Percentiles rank a stretch among this genome's conserved stretches.
phyloP scores from a whole-genome alignment of 768 basidiomycete species.

The Nevesoporus exiguus region DNA sequence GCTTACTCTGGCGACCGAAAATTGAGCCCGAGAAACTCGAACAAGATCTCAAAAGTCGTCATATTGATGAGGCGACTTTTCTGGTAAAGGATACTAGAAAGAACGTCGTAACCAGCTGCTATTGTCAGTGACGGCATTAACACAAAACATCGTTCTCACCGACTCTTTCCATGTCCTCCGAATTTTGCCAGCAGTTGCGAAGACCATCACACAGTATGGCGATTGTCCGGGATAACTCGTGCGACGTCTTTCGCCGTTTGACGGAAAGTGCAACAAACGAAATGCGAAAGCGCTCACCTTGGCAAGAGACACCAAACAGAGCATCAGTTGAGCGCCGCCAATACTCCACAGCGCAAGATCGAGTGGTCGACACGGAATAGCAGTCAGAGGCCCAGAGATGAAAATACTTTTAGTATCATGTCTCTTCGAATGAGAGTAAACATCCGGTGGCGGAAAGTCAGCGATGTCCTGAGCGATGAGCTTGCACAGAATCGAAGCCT shows the following conservation, averaged over 20 bases:
- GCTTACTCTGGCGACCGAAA: slow-evolving; percentile 78
- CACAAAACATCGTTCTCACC: slow-evolving; percentile 47
- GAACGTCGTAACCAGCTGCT: slow-evolving; percentile 83
- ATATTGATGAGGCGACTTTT: slow-evolving; percentile 77
- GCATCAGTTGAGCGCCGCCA: slow-evolving; percentile 72
- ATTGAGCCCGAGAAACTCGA: slow-evolving; percentile 84
- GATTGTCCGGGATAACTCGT: slow-evolving; percentile 72
- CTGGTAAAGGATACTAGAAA: slow-evolving; percentile 66
- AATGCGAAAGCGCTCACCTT: slow-evolving; percentile 41
- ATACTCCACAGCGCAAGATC: slow-evolving; percentile 79
- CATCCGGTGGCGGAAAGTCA: slow-evolving; percentile 14
- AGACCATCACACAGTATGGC: slow-evolving; percentile 74
- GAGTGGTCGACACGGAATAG: slow-evolving; percentile 58
- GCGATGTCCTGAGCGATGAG: slow-evolving; percentile 29
- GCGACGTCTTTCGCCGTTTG: slow-evolving; percentile 50
- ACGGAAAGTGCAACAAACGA: not conserved
- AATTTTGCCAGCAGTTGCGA: slow-evolving; percentile 86
- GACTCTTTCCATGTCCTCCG: slow-evolving; percentile 89
- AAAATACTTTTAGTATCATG: not conserved
- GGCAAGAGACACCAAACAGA: slow-evolving; percentile 75
- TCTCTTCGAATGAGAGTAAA: not conserved
- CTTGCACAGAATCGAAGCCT: slow-evolving; percentile 41
- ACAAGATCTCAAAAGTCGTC: slow-evolving; percentile 76
- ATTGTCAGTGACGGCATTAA: slow-evolving; percentile 2
- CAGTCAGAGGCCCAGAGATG: slow-evolving; percentile 51